Evolutionary conservation across 176 grass and related monocot genomes (phyloP).

Genomic region (Echinochloa phyllopogon): DNA sequence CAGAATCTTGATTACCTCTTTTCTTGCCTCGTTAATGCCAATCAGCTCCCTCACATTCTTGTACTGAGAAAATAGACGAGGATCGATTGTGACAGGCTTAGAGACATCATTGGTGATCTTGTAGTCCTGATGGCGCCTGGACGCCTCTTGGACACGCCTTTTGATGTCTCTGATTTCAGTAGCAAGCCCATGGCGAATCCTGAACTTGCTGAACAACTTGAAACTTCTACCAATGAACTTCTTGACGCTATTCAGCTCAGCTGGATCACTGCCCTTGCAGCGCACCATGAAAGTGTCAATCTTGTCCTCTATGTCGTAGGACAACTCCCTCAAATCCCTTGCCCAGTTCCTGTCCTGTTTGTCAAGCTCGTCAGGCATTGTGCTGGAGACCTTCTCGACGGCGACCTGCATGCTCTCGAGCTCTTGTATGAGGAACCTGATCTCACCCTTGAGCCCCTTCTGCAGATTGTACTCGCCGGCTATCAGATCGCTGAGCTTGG

Average conservation of each 20-base stretch:
- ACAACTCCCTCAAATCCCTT: neutral
- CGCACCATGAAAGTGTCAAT: neutral
- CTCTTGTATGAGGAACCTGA: neutral
- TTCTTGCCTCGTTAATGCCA: neutral
- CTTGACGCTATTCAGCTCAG: neutral
- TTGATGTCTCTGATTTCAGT: neutral
- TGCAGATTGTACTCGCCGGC: neutral
- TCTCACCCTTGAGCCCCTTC: neutral
- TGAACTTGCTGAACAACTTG: neutral
- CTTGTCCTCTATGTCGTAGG: neutral
- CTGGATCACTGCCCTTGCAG: neutral
- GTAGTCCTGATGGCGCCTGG: neutral
- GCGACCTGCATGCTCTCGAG: neutral
- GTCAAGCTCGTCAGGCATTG: neutral
- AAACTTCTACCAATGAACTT: neutral
- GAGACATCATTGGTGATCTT: neutral
- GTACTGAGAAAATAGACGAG: neutral
- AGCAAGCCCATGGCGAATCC: neutral
- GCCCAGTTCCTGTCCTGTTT: neutral
- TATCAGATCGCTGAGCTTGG: neutral
- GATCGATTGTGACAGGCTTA: neutral
- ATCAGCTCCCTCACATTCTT: neutral
- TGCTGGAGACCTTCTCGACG: neutral
- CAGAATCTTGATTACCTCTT: neutral
- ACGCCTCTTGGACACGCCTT: neutral